Evolutionary conservation across 2,329 filamentous ascomycete genomes (phyloP), one percentile per base, ranked within the genome.

Genomic region (Alternaria infectoria): DNA sequence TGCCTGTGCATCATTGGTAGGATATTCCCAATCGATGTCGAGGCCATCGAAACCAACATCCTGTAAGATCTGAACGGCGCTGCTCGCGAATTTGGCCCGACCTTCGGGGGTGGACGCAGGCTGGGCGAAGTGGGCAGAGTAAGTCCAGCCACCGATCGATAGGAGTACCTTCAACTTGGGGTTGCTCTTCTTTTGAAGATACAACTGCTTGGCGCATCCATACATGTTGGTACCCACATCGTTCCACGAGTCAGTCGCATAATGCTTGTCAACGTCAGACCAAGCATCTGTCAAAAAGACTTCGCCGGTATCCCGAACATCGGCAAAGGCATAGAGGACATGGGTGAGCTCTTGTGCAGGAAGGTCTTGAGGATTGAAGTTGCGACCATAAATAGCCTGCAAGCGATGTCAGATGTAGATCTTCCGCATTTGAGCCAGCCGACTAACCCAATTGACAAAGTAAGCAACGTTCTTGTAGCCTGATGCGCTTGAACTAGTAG

Each of bases 61-160:
- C 51, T 73, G 67, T 47, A 80, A 57, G 26, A 80, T 65, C 4
- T 71, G 56, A 12, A 80, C 71, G 2, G 77, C 74, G 58, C 70
- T 77, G 50, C 72, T 75, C 6, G 77, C 78, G 63, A 80, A 80
- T 25, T 54, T 77, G 4, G 69, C 67, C 23, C 78, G 66, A 4
- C 76, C 75, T 15, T 67, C 63, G 4, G 71, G 70, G 8, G 76
- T 78, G 6, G 74, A 73, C 8, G 76, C 76, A 23, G 77, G 72
- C 32, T 71, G 65, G 2, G 74, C 68, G 54, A 80, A 79, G 65
- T 80, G 79, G 32, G 75, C 45, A 12, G 78, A 80, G 56, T 80
- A 80, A 4, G 78, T 80, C 78, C 77, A 80, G 2, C 78, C 78
- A 44, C 78, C 78, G 46, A 80, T 80, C 0, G 76, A 78, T n/a